Percentiles rank a stretch among this genome's conserved stretches.
Conservation (phyloP, 176 grass and related monocot species). For the Alopecurus myosuroides region DNA sequence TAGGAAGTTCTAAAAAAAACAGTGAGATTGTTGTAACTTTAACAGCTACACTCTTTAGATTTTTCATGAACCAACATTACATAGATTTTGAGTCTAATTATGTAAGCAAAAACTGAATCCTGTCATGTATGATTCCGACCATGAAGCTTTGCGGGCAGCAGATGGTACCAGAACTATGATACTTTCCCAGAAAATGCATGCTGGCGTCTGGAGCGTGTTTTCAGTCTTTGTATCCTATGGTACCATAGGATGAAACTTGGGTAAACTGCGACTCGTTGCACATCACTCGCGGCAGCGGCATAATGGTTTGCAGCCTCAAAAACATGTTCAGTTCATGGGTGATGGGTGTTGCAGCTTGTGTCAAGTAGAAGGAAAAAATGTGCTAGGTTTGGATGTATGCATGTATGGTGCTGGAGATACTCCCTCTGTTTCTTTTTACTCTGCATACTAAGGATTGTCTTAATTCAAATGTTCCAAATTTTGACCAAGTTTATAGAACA, state of each 20-base stretch:
- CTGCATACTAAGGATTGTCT: too few relatives aligned
- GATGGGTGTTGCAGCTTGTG: neutral
- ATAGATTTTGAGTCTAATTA: neutral
- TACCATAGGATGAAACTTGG: neutral
- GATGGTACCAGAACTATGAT: neutral
- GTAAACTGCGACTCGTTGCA: neutral
- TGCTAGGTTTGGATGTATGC: neutral
- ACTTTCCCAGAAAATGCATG: neutral
- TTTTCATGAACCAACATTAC: neutral
- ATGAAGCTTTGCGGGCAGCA: neutral
- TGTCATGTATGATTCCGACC: too few relatives aligned
- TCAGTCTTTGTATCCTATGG: neutral
- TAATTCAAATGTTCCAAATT: too few relatives aligned
- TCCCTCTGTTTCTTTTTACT: too few relatives aligned
- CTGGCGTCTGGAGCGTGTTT: neutral
- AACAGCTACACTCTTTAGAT: neutral
- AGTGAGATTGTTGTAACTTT: too few relatives aligned
- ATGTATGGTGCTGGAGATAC: neutral
- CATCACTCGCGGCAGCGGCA: neutral
- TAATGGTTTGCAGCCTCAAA: neutral
- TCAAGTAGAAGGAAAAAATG: neutral
- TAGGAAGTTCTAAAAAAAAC: too few relatives aligned
- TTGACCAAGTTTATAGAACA: too few relatives aligned
- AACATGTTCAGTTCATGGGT: neutral
- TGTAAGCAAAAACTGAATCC: too few relatives aligned